phyloP scores from a whole-genome alignment of 768 basidiomycete genomes.

The Leccinum obscurum region DNA sequence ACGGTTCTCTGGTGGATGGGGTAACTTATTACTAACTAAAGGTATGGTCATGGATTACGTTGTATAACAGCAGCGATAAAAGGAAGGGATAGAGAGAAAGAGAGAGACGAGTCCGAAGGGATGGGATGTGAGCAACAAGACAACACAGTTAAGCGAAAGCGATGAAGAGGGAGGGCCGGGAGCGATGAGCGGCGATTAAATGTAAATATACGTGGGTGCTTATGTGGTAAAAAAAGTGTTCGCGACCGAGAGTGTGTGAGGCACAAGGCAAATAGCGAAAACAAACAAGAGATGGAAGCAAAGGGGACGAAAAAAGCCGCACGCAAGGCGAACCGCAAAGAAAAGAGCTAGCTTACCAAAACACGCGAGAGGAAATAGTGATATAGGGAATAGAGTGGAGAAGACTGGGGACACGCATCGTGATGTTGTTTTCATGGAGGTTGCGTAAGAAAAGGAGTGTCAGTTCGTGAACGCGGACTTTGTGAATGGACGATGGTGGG shows the following conservation, averaged over 20 bases:
- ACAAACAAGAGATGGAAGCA: neutral
- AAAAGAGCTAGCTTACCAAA: neutral
- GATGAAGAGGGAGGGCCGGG: neutral
- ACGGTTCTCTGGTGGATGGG: neutral
- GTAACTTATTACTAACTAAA: neutral
- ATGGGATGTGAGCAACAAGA: conserved; percentile 12
- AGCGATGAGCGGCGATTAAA: conserved; percentile 14
- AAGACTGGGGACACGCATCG: conserved; percentile 13
- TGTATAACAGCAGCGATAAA: neutral
- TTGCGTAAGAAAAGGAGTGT: conserved; percentile 16
- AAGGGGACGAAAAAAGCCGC: neutral
- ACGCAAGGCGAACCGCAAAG: conserved; percentile 1
- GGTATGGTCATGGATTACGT: neutral
- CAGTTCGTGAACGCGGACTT: conserved; percentile 20
- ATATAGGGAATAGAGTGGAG: neutral
- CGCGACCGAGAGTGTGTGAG: neutral
- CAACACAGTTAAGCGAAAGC: conserved; percentile 27
- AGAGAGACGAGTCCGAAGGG: neutral
- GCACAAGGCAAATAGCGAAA: neutral
- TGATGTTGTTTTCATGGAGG: conserved; percentile 25
- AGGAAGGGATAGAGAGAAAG: neutral
- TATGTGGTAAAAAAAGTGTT: conserved; percentile 7
- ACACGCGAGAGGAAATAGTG: neutral
- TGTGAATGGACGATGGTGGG: conserved; percentile 4
- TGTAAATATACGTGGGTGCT: conserved; percentile 21